A percentile compares a stretch with the other conserved stretches of the same genome.
phyloP scores from a whole-genome alignment of 495 filamentous ascomycete genomes.

The Tuber melanosporum region DNA sequence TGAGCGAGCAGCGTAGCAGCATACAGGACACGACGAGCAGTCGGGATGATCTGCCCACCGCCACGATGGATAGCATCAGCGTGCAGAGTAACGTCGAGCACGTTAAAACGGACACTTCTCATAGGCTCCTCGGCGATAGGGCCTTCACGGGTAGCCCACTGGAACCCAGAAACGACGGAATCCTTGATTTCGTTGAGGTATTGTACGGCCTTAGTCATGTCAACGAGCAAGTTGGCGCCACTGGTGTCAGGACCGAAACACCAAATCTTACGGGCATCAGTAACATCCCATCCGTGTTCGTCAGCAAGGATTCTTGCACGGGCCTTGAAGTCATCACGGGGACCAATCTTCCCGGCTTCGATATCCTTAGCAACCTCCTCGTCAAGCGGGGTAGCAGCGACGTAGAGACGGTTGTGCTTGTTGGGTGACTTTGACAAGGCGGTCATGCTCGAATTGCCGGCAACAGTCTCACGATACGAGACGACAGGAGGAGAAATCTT shows the following conservation, averaged over 20 bases:
- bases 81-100: slow-evolving; percentile 98
- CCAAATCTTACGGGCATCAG: slow-evolving; percentile 99
- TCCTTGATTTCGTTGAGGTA: slow-evolving; percentile 99
- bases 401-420: slow-evolving; percentile 99
- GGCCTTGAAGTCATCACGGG: slow-evolving; percentile 98
- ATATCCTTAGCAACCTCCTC: slow-evolving; percentile 90
- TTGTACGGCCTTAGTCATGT: slow-evolving; percentile 99
- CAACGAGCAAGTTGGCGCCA: slow-evolving; percentile 96
- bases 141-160: slow-evolving; percentile 98
- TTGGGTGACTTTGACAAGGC: slow-evolving; percentile 99
- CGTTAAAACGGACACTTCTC: slow-evolving; percentile 94
- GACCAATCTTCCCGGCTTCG: slow-evolving; percentile 82
- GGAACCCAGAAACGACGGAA: slow-evolving; percentile 98
- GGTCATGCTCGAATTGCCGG: slow-evolving; percentile 74
- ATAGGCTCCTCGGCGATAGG: slow-evolving; percentile 97
- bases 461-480: slow-evolving; percentile 93
- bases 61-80: slow-evolving; percentile 99
- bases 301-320: slow-evolving; percentile 95
- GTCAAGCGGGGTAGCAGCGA: slow-evolving; percentile 77
- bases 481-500: slow-evolving; percentile 96
- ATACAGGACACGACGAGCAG: slow-evolving; percentile 93
- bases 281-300: slow-evolving; percentile 98
- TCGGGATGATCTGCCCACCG: slow-evolving; percentile 98
- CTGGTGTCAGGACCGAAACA: slow-evolving; percentile 97
- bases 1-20: slow-evolving; percentile 86